Percentiles rank a stretch among this genome's conserved stretches.
phyloP scores from a whole-genome alignment of 2,329 filamentous ascomycete species.

The Trichoderma sp. region DNA sequence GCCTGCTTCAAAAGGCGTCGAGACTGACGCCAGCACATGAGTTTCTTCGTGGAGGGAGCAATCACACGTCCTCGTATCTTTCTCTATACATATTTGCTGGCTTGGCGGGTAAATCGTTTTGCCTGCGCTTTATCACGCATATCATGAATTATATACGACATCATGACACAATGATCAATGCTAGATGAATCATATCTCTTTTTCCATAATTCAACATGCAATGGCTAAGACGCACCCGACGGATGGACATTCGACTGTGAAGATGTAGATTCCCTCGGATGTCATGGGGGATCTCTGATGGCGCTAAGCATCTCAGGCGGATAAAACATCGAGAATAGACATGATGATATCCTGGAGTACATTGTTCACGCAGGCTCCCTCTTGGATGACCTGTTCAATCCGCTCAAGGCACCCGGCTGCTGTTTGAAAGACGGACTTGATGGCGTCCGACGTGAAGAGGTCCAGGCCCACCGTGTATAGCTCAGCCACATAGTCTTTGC shows the following conservation, averaged over 20 bases:
- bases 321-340: background rate
- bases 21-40: background rate
- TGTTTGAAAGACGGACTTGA: slow-evolving; percentile 17
- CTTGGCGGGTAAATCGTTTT: background rate
- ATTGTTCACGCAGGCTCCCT: slow-evolving; percentile 23
- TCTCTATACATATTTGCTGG: slow-evolving; percentile 7
- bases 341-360: slow-evolving; percentile 8
- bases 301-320: background rate
- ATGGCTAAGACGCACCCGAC: background rate
- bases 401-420: slow-evolving; percentile 9
- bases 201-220: background rate
- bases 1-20: slow-evolving; percentile 14
- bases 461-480: slow-evolving; percentile 23
- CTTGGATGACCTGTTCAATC: slow-evolving; percentile 15
- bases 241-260: background rate
- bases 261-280: background rate
- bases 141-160: background rate
- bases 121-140: slow-evolving; percentile 8
- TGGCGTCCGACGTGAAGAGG: slow-evolving; percentile 20
- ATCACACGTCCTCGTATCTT: background rate
- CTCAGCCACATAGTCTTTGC: slow-evolving; percentile 16
- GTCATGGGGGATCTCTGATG: background rate
- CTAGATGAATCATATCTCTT: background rate
- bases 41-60: background rate
- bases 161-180: background rate